A percentile compares a stretch with the other conserved stretches of the same genome.
Conservation (phyloP, 2,329 filamentous ascomycete genomes). For the Penicillium sp. region DNA sequence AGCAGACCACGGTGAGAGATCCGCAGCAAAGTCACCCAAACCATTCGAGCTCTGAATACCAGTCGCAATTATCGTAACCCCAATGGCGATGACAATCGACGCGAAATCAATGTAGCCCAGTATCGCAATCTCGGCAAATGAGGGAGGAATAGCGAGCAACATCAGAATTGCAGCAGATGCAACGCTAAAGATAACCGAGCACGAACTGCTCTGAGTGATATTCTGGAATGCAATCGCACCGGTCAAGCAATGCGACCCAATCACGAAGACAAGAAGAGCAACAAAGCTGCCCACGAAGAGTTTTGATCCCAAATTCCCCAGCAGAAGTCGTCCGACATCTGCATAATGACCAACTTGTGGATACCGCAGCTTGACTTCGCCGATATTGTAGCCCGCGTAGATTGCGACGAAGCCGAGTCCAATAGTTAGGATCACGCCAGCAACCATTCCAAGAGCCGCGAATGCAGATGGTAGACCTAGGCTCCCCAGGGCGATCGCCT, state of each 20-base stretch:
- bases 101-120: conserved; percentile 36
- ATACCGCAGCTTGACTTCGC: conserved; percentile 5
- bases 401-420: conserved; percentile 6
- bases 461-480: conserved; percentile 7
- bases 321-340: conserved; percentile 2
- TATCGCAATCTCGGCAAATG: conserved; percentile 35
- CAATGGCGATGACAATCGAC: conserved; percentile 33
- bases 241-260: conserved; percentile 8
- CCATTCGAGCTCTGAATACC: conserved; percentile 24
- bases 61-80: conserved; percentile 33
- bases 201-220: conserved; percentile 3
- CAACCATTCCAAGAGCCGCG: conserved; percentile 5
- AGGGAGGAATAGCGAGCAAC: conserved; percentile 30
- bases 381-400: conserved; percentile 7
- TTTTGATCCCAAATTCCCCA: conserved; percentile 1
- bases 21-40: conserved; percentile 18
- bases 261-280: conserved; percentile 8
- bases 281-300: conserved; percentile 11
- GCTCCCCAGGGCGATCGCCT: conserved; percentile 9
- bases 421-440: not conserved
- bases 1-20: conserved; percentile 10
- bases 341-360: conserved; percentile 9
- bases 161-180: conserved; percentile 21
- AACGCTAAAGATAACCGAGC: conserved; percentile 6
- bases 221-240: conserved; percentile 7